Evolutionary conservation across 768 basidiomycete genomes (phyloP).

Genomic region (Mrakia blollopis): DNA sequence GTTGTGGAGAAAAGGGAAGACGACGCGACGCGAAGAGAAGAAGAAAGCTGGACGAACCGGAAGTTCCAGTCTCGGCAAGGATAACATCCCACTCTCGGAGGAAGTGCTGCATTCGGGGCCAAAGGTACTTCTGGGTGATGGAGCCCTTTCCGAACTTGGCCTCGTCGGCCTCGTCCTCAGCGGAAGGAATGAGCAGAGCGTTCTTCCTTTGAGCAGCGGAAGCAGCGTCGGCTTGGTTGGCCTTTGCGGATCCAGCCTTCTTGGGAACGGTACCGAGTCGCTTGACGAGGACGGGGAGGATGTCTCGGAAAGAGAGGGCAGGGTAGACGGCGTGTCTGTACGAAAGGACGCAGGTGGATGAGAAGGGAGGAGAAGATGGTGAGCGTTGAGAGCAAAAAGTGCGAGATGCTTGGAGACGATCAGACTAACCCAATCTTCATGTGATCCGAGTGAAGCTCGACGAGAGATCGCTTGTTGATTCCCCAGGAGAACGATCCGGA

Average conservation of each 20-base stretch:
- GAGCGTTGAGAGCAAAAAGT: too few relatives aligned
- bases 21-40: too few relatives aligned
- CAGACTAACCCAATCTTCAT: constrained; percentile 37
- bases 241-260: constrained; percentile 37
- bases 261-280: constrained; percentile 12
- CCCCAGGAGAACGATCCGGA: constrained; percentile 51
- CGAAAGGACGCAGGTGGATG: too few relatives aligned
- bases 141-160: constrained; percentile 37
- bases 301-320: constrained; percentile 39
- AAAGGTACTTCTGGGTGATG: constrained; percentile 76
- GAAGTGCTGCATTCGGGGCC: constrained; percentile 71
- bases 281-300: constrained; percentile 42
- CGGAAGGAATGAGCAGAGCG: constrained; percentile 31
- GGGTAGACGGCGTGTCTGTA: constrained; percentile 34
- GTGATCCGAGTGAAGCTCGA: constrained; percentile 71
- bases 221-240: constrained; percentile 16
- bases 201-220: constrained; percentile 19
- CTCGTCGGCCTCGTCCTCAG: constrained; percentile 48
- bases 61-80: constrained; percentile 72
- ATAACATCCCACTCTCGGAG: constrained; percentile 64
- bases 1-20: neutral
- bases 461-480: neutral
- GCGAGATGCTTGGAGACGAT: too few relatives aligned
- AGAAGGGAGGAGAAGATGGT: neutral
- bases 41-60: constrained; percentile 13